phyloP scores from a whole-genome alignment of 2,329 filamentous ascomycete species.

The Aspergillus felis region DNA sequence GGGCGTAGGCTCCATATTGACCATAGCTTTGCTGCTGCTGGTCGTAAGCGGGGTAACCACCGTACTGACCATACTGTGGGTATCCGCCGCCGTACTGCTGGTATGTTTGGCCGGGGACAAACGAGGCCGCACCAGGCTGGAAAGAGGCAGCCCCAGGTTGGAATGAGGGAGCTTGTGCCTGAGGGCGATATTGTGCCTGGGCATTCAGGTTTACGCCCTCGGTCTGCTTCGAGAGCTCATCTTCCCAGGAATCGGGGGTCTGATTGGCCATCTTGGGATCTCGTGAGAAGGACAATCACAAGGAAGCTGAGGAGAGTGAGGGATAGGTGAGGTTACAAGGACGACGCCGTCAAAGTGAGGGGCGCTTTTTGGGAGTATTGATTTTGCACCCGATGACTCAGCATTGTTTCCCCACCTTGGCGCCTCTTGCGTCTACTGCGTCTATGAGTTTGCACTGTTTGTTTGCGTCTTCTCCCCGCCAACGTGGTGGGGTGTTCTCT shows the following conservation, averaged over 20 bases:
- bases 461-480: not conserved
- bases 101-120: constrained; percentile 69
- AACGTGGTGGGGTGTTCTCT: not conserved
- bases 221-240: constrained; percentile 75
- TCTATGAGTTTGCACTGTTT: constrained; percentile 1
- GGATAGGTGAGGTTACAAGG: constrained; percentile 1
- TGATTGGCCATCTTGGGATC: constrained; percentile 67
- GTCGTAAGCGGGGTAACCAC: constrained; percentile 56
- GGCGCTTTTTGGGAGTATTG: constrained; percentile 15
- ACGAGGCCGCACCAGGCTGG: constrained; percentile 64
- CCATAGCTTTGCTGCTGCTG: constrained; percentile 39
- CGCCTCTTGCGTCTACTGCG: constrained; percentile 13
- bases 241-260: constrained; percentile 86
- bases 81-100: constrained; percentile 56
- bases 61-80: constrained; percentile 42
- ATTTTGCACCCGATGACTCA: constrained; percentile 32
- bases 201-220: constrained; percentile 70
- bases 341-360: constrained; percentile 20
- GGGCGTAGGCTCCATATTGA: constrained; percentile 44
- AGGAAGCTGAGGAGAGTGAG: constrained; percentile 5
- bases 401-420: constrained; percentile 12
- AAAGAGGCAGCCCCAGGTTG: constrained; percentile 62
- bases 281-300: constrained; percentile 11
- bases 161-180: constrained; percentile 54
- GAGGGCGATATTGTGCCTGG: constrained; percentile 51